These are phyloP conservation scores for Metschnikowia hibisci DNA, from an alignment of 805 yeast species.

Conservation along the genomic window DNA sequence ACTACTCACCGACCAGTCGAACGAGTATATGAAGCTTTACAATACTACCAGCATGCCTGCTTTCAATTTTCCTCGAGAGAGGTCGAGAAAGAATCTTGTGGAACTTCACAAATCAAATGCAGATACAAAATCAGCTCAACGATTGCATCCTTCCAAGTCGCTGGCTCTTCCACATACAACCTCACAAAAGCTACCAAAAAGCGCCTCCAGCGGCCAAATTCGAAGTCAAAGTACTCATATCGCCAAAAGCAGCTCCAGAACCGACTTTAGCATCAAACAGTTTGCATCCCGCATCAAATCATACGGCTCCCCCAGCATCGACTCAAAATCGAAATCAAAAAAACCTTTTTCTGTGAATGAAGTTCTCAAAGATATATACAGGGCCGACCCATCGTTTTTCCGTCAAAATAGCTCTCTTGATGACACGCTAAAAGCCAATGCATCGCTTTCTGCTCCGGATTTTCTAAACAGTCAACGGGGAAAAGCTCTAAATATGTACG, in stretches of 20 bases:
- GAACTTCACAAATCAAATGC: background rate
- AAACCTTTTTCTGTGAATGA: constrained; percentile 17
- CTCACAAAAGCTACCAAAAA: background rate
- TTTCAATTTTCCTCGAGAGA: constrained; percentile 1
- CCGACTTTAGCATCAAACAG: background rate
- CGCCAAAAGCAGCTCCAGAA: background rate
- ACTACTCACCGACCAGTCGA: constrained; percentile 7
- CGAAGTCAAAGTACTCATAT: background rate
- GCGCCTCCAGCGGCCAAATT: background rate
- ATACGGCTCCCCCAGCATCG: background rate
- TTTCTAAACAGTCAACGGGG: constrained; percentile 5
- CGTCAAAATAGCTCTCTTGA: constrained; percentile 10
- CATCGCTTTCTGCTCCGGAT: constrained; percentile 7
- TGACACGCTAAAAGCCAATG: constrained; percentile 5
- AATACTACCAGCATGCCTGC: constrained; percentile 8
- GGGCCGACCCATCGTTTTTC: constrained; percentile 28
- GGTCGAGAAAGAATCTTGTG: background rate
- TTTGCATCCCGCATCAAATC: background rate
- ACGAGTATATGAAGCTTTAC: constrained; percentile 13
- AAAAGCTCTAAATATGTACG: constrained; percentile 46
- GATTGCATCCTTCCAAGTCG: too few relatives aligned
- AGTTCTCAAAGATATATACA: constrained; percentile 22
- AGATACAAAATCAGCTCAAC: background rate
- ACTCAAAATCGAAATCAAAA: background rate
- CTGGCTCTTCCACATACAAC: background rate